phyloP scores from a whole-genome alignment of 192 early-diverging fungal species.

The Coemansia sp. region DNA sequence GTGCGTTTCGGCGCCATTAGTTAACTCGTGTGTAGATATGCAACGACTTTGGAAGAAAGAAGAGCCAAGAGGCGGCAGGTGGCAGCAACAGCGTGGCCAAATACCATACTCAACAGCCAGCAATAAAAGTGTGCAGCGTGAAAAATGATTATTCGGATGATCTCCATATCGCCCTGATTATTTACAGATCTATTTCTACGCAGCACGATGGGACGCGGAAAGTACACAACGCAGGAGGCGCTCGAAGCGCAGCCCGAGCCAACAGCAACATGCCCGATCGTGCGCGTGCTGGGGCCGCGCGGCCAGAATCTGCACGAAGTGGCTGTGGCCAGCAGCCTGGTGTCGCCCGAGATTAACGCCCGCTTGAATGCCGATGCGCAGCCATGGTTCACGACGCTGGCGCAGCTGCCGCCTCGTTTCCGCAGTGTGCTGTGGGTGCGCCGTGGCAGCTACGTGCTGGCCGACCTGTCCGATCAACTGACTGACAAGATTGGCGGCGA shows the following conservation, averaged over 20 bases:
- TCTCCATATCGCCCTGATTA: not conserved
- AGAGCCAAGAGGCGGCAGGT: not conserved
- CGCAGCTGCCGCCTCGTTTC: constrained; percentile 73
- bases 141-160: not conserved
- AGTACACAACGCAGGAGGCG: constrained; percentile 48
- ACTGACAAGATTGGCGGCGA: constrained; percentile 76
- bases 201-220: constrained; percentile 46
- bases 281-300: constrained; percentile 62
- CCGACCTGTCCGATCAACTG: constrained; percentile 59
- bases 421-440: constrained; percentile 83
- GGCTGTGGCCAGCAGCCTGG: constrained; percentile 47
- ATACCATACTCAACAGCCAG: not conserved
- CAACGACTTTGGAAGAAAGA: too few species aligned
- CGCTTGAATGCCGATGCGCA: constrained; percentile 45
- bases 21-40: not conserved
- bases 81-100: not conserved
- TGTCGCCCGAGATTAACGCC: constrained; percentile 28
- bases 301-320: constrained; percentile 77
- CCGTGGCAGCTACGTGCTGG: constrained; percentile 65
- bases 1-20: not conserved
- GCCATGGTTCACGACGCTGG: constrained; percentile 59
- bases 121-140: not conserved
- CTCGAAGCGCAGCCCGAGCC: constrained; percentile 39
- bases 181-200: constrained; percentile 2
- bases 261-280: constrained; percentile 47